Evolutionary conservation across 129 eudicot genomes (phyloP).

Genomic region (Cynara cardunculus): DNA sequence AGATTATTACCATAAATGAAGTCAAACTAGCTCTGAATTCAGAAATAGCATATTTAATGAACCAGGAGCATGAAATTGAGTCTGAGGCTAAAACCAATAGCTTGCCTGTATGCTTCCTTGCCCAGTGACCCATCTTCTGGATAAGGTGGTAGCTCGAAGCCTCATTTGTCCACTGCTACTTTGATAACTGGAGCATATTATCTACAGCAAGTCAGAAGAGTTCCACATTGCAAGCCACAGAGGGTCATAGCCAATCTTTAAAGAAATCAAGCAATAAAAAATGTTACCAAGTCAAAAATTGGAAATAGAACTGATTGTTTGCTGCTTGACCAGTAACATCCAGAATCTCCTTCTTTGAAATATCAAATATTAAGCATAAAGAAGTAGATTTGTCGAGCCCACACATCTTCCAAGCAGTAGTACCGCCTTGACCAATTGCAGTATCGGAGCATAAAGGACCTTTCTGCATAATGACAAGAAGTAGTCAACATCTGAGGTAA

Average conservation of each 20-base stretch:
- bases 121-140: slow-evolving; percentile 98
- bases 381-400: slow-evolving; percentile 93
- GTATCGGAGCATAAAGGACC: slow-evolving; percentile 91
- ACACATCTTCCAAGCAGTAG: slow-evolving; percentile 98
- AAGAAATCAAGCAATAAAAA: not conserved
- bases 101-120: slow-evolving; percentile 84
- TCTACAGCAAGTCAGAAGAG: slow-evolving; percentile 16
- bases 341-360: slow-evolving; percentile 72
- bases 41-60: too few relatives aligned
- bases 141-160: slow-evolving; percentile 87
- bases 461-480: slow-evolving; percentile 62
- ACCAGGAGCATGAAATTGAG: too few relatives aligned
- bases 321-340: slow-evolving; percentile 76
- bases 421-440: slow-evolving; percentile 83
- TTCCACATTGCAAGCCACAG: slow-evolving; percentile 17
- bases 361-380: slow-evolving; percentile 78
- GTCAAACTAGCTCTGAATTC: too few relatives aligned
- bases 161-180: slow-evolving; percentile 86
- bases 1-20: too few relatives aligned
- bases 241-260: slow-evolving; percentile 12
- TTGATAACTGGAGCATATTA: slow-evolving; percentile 65
- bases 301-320: slow-evolving; percentile 84
- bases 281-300: slow-evolving; percentile 87
- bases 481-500: slow-evolving; percentile 2
- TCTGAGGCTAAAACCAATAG: not conserved